A percentile compares a stretch with the other conserved stretches of the same genome.
Conservation (phyloP, 345 rosid genomes). For the Carallia brachiata region DNA sequence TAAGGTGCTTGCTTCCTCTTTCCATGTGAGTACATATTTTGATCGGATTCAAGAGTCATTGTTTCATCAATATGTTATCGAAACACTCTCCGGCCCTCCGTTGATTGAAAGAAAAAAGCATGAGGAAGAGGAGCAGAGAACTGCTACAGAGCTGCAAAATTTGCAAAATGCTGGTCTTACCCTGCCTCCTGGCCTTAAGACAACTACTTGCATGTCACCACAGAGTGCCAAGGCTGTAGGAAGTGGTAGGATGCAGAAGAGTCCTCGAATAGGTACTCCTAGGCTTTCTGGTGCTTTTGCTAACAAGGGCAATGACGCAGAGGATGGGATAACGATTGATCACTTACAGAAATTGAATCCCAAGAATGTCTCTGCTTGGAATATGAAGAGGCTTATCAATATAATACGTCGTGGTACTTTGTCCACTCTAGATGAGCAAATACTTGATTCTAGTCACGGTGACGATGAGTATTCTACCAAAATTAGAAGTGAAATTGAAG, state of each 20-base stretch:
- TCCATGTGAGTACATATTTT: slow-evolving; percentile 35
- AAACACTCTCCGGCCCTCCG: slow-evolving; percentile 32
- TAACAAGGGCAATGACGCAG: slow-evolving; percentile 15
- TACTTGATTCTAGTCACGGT: slow-evolving; percentile 14
- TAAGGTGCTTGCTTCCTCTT: slow-evolving; percentile 38
- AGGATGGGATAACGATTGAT: slow-evolving; percentile 27
- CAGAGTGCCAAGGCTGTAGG: slow-evolving; percentile 13
- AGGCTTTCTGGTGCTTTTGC: slow-evolving; percentile 22
- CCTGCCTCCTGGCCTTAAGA: slow-evolving; percentile 25
- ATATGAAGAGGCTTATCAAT: slow-evolving; percentile 38
- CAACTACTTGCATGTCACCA: background rate
- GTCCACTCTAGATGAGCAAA: slow-evolving; percentile 29
- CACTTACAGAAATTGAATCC: slow-evolving; percentile 32
- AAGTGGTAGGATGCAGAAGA: slow-evolving; percentile 27
- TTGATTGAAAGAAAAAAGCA: slow-evolving; percentile 25
- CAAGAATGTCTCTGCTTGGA: slow-evolving; percentile 37
- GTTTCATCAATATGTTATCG: slow-evolving; percentile 34
- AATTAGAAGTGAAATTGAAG: slow-evolving; percentile 33
- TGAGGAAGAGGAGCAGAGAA: slow-evolving; percentile 26
- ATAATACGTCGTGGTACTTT: slow-evolving; percentile 29
- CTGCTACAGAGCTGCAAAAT: slow-evolving; percentile 20
- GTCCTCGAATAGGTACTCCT: slow-evolving; percentile 26
- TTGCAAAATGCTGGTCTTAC: slow-evolving; percentile 27
- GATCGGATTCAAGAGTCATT: slow-evolving; percentile 35
- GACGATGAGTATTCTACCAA: slow-evolving; percentile 31